Base-by-base conservation (phyloP, 2,329 filamentous ascomycete species). In the Teratosphaeria destructans region DNA sequence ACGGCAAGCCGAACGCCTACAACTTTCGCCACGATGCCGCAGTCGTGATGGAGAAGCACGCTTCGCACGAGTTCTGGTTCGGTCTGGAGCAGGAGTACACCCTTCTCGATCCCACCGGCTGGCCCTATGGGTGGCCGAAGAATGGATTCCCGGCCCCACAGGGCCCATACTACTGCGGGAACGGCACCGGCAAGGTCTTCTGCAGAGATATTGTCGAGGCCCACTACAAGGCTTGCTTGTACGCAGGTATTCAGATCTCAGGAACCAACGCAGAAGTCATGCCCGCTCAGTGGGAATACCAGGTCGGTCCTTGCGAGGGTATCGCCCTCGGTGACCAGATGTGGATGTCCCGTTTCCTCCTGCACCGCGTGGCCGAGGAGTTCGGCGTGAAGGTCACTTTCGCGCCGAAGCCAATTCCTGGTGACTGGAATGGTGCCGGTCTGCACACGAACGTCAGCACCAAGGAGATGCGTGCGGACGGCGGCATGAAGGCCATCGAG, bases 231-330 rank as follows among this genome's bases (percentile, higher is more conserved):
- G 87, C 87, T 66, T 96, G 85, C 82, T 75, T 97, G 77, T 96
- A 90, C 76, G 85, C 93, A 62, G 87, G 88, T 62, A 83, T 99
- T 78, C 86, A 92, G 76, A 97, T 99, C 77, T 96, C 92, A 29
- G 94, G 94, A 72, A 97, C 94, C 80, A 99, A 99, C 78, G 94
- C 94, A 66, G 94, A 99, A 83, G 94, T 99, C 72, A 95, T 96
- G 89, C 89, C 91, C 65, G 91, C 89, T 62, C 93, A 96, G 78
- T 97, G 93, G 93, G 93, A 97, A 77, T 96, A 90, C 85, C 93
- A 96, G 76, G 89, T 96, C 70, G 93, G 93, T 60, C 93, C 93
- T 65, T 95, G 90, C 78, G 77, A 80, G 58, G 93, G 91, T 65
- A 96, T 96, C 70, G 81, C 67, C 87, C 86, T 97, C 82, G 94